Percentiles rank a stretch among this genome's conserved stretches.
Evolutionary conservation across 805 yeast genomes (phyloP).

Genomic region (Henningerozyma blattae): DNA sequence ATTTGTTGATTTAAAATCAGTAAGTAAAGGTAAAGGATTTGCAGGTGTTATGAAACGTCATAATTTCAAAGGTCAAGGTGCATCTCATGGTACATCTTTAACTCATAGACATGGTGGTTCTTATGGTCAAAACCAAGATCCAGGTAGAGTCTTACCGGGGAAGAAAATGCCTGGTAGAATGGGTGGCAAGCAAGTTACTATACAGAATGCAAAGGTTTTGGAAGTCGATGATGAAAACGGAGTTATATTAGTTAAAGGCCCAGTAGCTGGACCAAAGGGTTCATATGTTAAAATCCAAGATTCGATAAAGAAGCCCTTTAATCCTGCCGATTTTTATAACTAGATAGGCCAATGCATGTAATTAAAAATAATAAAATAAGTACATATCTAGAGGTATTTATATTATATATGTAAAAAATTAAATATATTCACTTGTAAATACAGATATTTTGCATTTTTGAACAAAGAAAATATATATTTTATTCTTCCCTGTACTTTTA

Average conservation of each 20-base stretch:
- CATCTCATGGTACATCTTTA: conserved; percentile 90
- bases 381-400: neutral
- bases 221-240: conserved; percentile 76
- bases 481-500: no score
- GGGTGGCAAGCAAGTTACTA: conserved; percentile 71
- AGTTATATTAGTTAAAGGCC: conserved; percentile 74
- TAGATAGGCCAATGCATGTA: neutral
- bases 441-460: no score
- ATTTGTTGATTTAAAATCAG: conserved; percentile 67
- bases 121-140: conserved; percentile 89
- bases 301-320: conserved; percentile 40
- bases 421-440: no score
- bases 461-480: no score
- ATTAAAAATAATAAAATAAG: neutral
- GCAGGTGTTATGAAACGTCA: conserved; percentile 97
- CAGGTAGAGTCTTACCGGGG: conserved; percentile 93
- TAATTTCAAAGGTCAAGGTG: conserved; percentile 78
- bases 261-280: conserved; percentile 82
- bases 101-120: conserved; percentile 97
- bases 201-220: conserved; percentile 63
- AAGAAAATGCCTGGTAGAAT: conserved; percentile 97
- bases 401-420: neutral
- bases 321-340: neutral
- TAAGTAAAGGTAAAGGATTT: conserved; percentile 89
- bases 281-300: conserved; percentile 65